Evolutionary conservation across 2,329 filamentous ascomycete genomes (phyloP).

Genomic region (Apiospora pterosperma): DNA sequence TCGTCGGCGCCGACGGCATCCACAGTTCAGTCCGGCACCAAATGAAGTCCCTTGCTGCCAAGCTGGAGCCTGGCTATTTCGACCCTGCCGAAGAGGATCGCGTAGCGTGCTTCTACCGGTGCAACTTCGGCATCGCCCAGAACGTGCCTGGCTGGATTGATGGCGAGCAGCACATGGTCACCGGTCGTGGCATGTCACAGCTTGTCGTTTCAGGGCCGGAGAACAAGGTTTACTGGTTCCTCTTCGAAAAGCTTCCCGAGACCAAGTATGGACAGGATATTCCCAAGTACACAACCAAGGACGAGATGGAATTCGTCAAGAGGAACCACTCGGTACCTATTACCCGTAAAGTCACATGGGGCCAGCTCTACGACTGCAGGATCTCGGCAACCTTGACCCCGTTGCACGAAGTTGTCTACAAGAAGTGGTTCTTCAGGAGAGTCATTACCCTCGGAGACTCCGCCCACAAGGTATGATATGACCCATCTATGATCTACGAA

Average conservation of each 20-base stretch:
- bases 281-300: constrained; percentile 27
- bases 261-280: constrained; percentile 27
- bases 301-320: constrained; percentile 25
- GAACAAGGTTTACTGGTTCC: constrained; percentile 32
- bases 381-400: constrained; percentile 27
- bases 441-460: constrained; percentile 30
- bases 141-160: constrained; percentile 17
- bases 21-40: constrained; percentile 34
- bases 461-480: constrained; percentile 26
- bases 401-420: constrained; percentile 28
- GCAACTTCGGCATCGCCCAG: constrained; percentile 36
- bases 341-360: constrained; percentile 23
- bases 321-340: constrained; percentile 18
- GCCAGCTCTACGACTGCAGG: constrained; percentile 24
- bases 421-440: constrained; percentile 30
- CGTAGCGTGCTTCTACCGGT: constrained; percentile 25
- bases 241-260: constrained; percentile 27
- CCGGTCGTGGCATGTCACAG: constrained; percentile 20
- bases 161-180: constrained; percentile 15
- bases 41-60: constrained; percentile 10
- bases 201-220: constrained; percentile 27
- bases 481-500: not conserved
- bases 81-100: constrained; percentile 6
- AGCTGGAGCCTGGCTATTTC: constrained; percentile 22
- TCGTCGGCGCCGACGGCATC: constrained; percentile 39